Conservation (phyloP, 2,329 filamentous ascomycete genomes). For the Sarocladium strictum region DNA sequence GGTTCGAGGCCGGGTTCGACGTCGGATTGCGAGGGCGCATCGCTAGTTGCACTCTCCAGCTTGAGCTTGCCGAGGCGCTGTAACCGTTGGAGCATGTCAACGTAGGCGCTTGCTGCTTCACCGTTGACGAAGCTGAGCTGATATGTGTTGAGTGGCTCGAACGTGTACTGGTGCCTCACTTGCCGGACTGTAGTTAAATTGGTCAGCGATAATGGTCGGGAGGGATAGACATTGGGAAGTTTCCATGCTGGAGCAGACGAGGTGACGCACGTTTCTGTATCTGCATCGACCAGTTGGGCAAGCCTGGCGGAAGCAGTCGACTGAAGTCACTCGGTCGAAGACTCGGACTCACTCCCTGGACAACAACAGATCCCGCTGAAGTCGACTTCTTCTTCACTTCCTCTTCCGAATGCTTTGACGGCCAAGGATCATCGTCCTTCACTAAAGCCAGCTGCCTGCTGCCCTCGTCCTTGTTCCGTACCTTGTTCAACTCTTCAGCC, state of each 20-base stretch:
- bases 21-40: slow-evolving; percentile 24
- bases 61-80: slow-evolving; percentile 24
- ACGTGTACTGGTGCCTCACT: slow-evolving; percentile 55
- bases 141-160: slow-evolving; percentile 60
- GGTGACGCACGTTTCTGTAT: slow-evolving; percentile 46
- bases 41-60: slow-evolving; percentile 18
- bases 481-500: no score
- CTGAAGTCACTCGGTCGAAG: slow-evolving; percentile 55
- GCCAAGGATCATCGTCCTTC: no score
- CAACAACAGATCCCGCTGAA: neutral
- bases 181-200: slow-evolving; percentile 45
- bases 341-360: neutral
- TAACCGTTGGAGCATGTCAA: slow-evolving; percentile 29
- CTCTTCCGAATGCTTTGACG: no score
- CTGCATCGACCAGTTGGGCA: slow-evolving; percentile 62
- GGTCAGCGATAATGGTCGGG: neutral
- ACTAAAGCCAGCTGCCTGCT: no score
- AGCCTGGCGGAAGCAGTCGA: slow-evolving; percentile 57
- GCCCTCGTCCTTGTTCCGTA: no score
- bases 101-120: slow-evolving; percentile 56
- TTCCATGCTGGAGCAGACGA: neutral
- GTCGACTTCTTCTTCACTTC: no score
- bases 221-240: neutral
- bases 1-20: slow-evolving; percentile 20
- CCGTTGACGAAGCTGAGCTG: slow-evolving; percentile 60